Evolutionary conservation across 2,329 filamentous ascomycete species (phyloP), one percentile per base, ranked within the genome.

Genomic region (Verticillium nubilum): DNA sequence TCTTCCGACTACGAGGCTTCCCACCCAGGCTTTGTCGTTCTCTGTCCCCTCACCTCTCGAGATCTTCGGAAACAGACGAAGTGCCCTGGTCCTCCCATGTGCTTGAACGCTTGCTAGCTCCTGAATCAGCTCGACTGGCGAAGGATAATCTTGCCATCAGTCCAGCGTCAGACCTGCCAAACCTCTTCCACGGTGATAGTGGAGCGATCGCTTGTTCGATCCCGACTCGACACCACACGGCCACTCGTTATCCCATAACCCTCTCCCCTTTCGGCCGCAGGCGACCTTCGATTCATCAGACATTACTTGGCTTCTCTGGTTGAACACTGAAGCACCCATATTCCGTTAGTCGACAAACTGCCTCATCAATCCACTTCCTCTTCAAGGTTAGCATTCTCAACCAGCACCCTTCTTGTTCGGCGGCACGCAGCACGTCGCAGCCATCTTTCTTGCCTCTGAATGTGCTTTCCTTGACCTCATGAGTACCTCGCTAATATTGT

Each of bases 251-350:
- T 58, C 55, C 52, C 31, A 23, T 42, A 27, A 29, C 17, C 33
- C 50, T 29, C n/a, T 12, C 23, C 69, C 66, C 67, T 67, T 71
- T 31, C 29, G 81, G 82, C 76, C 81, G 81, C 82, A 80, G 82
- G 82, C 82, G 81, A 81, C 82, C 81, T 80, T 57, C 75, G 42
- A 47, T 47, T 47, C 42, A 47, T 23, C 17, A 47, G 19, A 23
- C 42, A 19, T 47, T 47, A 47, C 19, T 25, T 10, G 42, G n/a
- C 42, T 47, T 23, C 42, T 23, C 42, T 47, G 42, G n/a, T 19
- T 13, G 25, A 10, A 10, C 42, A 47, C n/a, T 23, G 42, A 47
- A 47, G 42, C 19, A 47, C 7, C 29, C 42, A 23, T 23, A 47
- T 23, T 12, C 42, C 33, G 2, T 37, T 37, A 37, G 33, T 17